Evolutionary conservation across 352 stramenopile species (phyloP).

Genomic region (Pythium rishiriense): DNA sequence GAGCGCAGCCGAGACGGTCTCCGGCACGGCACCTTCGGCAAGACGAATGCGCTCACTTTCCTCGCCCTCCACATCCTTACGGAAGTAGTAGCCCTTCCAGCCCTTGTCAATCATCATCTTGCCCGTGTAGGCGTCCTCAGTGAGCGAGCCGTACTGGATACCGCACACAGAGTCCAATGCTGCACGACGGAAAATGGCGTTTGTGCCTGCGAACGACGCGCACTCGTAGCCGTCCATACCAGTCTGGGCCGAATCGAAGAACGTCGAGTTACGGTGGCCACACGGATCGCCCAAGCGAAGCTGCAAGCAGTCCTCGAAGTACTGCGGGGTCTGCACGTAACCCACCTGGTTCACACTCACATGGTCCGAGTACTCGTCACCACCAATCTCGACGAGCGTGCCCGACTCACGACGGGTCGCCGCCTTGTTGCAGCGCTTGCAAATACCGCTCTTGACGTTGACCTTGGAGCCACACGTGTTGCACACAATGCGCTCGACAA

Average conservation of each 20-base stretch:
- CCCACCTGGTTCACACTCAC: constrained; percentile 39
- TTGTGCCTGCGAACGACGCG: constrained; percentile 47
- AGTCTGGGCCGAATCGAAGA: constrained; percentile 48
- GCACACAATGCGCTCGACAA: constrained; percentile 32
- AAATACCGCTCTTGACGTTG: constrained; percentile 35
- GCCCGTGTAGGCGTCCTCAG: constrained; percentile 49
- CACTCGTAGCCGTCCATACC: constrained; percentile 45
- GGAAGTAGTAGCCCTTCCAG: constrained; percentile 48
- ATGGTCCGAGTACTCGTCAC: constrained; percentile 38
- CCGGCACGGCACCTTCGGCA: constrained; percentile 38
- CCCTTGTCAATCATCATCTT: constrained; percentile 37
- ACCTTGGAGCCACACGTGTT: constrained; percentile 10
- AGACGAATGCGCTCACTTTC: constrained; percentile 41
- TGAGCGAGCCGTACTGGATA: constrained; percentile 53
- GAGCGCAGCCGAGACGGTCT: constrained; percentile 38
- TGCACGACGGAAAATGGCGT: constrained; percentile 51
- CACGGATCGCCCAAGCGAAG: constrained; percentile 42
- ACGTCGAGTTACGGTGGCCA: constrained; percentile 45
- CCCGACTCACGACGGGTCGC: constrained; percentile 32
- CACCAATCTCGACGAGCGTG: constrained; percentile 2
- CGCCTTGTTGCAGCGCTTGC: constrained; percentile 35
- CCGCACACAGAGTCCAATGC: constrained; percentile 47
- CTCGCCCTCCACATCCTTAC: constrained; percentile 48
- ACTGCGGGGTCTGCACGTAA: constrained; percentile 47
- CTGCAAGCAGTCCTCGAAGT: constrained; percentile 43